Evolutionary conservation across 331 rosid genomes (phyloP).

Genomic region (Pyracantha coccinea): DNA sequence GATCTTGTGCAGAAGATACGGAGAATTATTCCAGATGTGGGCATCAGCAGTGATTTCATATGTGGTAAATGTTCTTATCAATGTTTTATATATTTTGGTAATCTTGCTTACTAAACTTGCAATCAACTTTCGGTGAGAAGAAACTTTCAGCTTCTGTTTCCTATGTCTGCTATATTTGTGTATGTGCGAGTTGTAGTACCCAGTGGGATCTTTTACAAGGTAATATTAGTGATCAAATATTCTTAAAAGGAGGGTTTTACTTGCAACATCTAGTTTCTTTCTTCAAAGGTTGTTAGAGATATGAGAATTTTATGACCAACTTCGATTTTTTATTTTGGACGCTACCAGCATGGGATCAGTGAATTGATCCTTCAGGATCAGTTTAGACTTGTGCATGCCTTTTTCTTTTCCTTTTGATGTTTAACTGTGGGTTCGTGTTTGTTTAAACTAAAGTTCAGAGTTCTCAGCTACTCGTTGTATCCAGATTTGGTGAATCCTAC

Average conservation of each 20-base stretch:
- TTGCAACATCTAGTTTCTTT: background rate
- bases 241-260: background rate
- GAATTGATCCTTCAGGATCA: background rate
- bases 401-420: background rate
- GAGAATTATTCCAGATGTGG: constrained; percentile 74
- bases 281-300: background rate
- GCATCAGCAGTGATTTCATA: constrained; percentile 91
- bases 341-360: background rate
- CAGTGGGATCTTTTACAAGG: background rate
- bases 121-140: background rate
- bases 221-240: background rate
- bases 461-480: background rate
- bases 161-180: background rate
- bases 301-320: background rate
- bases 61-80: constrained; percentile 45
- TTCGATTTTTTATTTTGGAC: background rate
- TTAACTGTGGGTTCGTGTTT: background rate
- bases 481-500: background rate
- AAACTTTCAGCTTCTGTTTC: background rate
- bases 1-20: constrained; percentile 86
- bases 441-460: background rate
- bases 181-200: background rate
- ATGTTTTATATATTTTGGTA: background rate
- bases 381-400: background rate
- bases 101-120: background rate